phyloP scores from a whole-genome alignment of 129 eudicot genomes.

The Tagetes erecta region DNA sequence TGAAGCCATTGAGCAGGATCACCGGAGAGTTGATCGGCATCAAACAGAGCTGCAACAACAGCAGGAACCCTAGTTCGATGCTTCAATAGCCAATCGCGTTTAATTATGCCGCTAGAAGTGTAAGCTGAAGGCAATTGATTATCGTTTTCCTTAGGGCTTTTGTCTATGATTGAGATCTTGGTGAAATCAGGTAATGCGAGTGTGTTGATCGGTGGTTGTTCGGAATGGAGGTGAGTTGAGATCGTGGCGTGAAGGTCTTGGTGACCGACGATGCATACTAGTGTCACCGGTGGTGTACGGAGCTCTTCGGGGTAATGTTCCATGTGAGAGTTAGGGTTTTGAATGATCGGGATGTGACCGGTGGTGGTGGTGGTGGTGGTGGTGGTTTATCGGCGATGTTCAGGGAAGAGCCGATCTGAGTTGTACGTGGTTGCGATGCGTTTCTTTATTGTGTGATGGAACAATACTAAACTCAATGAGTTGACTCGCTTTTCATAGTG shows the following conservation, averaged over 20 bases:
- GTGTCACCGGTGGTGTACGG: constrained; percentile 90
- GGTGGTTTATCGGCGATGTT: constrained; percentile 28
- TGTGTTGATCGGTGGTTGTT: constrained; percentile 87
- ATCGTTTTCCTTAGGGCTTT: constrained; percentile 36
- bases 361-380: not conserved
- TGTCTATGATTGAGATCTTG: constrained; percentile 62
- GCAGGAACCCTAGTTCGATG: constrained; percentile 92
- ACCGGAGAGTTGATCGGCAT: constrained; percentile 58
- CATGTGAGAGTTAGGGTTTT: constrained; percentile 47
- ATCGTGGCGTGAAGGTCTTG: constrained; percentile 71
- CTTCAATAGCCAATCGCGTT: constrained; percentile 82
- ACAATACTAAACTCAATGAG: constrained; percentile 17
- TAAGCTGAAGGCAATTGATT: constrained; percentile 23
- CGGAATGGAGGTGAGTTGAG: constrained; percentile 83
- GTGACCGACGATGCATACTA: constrained; percentile 62
- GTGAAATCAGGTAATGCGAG: constrained; percentile 95
- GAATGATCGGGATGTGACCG: constrained; percentile 10
- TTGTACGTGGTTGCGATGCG: constrained; percentile 1
- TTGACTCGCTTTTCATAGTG: constrained; percentile 18
- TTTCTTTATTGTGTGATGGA: constrained; percentile 10
- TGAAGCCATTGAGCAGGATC: constrained; percentile 84
- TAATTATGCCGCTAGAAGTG: constrained; percentile 48
- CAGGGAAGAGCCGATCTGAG: constrained; percentile 16
- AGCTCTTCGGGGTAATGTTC: constrained; percentile 91
- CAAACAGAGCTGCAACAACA: constrained; percentile 68